A percentile compares a stretch with the other conserved stretches of the same genome.
Evolutionary conservation across 768 basidiomycete species (phyloP).

Genomic region (Sporobolomyces phaffii): DNA sequence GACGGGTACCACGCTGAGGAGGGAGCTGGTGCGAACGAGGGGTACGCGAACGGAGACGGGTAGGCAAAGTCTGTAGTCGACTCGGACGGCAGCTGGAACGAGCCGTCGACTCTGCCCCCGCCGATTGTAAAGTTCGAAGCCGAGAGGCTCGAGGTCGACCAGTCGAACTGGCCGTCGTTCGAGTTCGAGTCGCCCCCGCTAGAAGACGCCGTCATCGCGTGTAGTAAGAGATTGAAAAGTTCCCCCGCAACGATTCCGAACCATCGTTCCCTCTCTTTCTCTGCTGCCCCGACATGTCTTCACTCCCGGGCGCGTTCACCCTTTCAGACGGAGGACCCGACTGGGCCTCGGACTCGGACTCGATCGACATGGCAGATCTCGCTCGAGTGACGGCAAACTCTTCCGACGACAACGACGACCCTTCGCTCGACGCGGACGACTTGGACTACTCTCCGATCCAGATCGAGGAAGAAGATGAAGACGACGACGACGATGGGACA

Average conservation of each 20-base stretch:
- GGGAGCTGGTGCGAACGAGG: not conserved
- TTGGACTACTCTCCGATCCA: slow-evolving; percentile 4
- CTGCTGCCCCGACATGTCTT: not conserved
- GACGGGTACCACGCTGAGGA: not conserved
- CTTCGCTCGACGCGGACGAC: not conserved
- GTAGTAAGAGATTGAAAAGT: not conserved
- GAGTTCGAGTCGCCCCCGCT: not conserved
- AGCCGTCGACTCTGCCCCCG: slow-evolving; percentile 8
- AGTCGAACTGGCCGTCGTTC: not conserved
- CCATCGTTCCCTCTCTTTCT: not conserved
- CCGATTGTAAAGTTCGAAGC: not conserved
- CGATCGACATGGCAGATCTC: not conserved
- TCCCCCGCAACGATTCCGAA: not conserved
- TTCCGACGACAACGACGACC: not conserved
- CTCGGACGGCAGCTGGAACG: not conserved
- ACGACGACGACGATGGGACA: not conserved
- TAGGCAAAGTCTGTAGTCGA: slow-evolving; percentile 27
- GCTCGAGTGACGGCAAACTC: not conserved
- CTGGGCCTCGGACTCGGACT: not conserved
- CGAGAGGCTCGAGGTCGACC: not conserved
- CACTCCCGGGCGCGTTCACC: slow-evolving; percentile 8
- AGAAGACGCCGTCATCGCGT: not conserved
- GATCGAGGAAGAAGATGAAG: not conserved
- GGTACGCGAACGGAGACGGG: slow-evolving; percentile 1
- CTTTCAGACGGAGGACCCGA: not conserved